These are phyloP conservation scores for Lyophyllum shimeji DNA, from an alignment of 768 basidiomycete species.

Conservation along the genomic window DNA sequence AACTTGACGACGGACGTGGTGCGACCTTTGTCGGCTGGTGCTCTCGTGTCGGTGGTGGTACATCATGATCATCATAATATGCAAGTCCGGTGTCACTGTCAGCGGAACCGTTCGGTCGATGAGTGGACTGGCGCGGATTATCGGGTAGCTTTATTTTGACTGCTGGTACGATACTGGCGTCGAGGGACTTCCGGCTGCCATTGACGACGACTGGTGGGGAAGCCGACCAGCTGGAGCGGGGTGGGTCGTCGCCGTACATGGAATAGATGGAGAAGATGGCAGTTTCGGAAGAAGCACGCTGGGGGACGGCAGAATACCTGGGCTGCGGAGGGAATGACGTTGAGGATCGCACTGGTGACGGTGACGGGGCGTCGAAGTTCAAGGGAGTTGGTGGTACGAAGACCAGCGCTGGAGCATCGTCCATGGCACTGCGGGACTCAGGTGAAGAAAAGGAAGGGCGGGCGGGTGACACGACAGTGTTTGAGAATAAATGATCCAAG, in stretches of 20 bases:
- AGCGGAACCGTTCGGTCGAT: slow-evolving; percentile 20
- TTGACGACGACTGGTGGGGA: slow-evolving; percentile 14
- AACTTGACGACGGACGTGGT: slow-evolving; percentile 29
- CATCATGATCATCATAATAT: slow-evolving; percentile 10
- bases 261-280: slow-evolving; percentile 84
- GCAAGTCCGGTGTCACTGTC: slow-evolving; percentile 20
- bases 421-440: slow-evolving; percentile 19
- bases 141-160: slow-evolving; percentile 32
- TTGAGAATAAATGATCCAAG: neutral
- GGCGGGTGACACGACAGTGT: neutral
- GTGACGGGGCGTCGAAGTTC: slow-evolving; percentile 20
- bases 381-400: slow-evolving; percentile 34
- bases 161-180: slow-evolving; percentile 27
- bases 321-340: slow-evolving; percentile 29
- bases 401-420: slow-evolving; percentile 41
- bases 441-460: slow-evolving; percentile 5
- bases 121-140: slow-evolving; percentile 25
- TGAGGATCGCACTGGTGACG: slow-evolving; percentile 29
- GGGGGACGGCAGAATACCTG: slow-evolving; percentile 35
- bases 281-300: slow-evolving; percentile 65
- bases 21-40: slow-evolving; percentile 4
- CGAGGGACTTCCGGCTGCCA: slow-evolving; percentile 36
- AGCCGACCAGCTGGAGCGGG: slow-evolving; percentile 45
- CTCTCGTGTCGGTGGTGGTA: neutral
- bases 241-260: slow-evolving; percentile 72